These are phyloP conservation scores for Starmerella davenportii DNA, from an alignment of 805 yeast genomes.

Conservation along the genomic window DNA sequence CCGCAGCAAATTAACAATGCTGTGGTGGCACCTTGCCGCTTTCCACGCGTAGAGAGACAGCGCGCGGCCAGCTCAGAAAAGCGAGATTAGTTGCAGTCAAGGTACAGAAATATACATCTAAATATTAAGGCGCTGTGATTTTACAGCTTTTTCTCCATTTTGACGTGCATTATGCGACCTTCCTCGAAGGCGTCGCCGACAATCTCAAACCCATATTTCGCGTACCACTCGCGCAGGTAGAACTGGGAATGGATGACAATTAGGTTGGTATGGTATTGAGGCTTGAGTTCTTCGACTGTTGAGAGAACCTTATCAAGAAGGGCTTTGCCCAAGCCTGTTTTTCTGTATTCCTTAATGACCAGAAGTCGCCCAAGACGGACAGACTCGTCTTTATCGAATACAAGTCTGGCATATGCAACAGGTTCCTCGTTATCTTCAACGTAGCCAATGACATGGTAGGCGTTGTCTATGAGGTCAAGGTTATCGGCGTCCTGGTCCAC, in stretches of 20 bases:
- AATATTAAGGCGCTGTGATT: neutral
- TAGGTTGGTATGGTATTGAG: neutral
- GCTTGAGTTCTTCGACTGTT: conserved; percentile 3
- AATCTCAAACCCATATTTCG: conserved; percentile 10
- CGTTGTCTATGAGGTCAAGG: conserved; percentile 8
- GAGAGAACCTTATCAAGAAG: conserved; percentile 4
- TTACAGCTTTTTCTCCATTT: conserved; percentile 5
- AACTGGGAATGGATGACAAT: conserved; percentile 15
- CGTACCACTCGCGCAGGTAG: conserved; percentile 13
- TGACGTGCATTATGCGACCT: conserved; percentile 16
- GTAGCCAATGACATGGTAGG: conserved; percentile 10
- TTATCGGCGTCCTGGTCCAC: conserved; percentile 15
- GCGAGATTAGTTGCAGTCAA: too few species aligned
- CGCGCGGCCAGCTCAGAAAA: too few species aligned
- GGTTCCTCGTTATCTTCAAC: conserved; percentile 1
- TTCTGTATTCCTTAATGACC: conserved; percentile 6
- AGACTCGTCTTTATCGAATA: conserved; percentile 2
- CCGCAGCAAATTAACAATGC: too few species aligned
- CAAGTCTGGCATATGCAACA: conserved; percentile 8
- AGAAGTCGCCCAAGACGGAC: conserved; percentile 15
- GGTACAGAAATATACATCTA: too few species aligned
- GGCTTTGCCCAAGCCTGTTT: conserved; percentile 11
- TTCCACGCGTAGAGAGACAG: too few species aligned
- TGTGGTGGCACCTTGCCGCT: too few species aligned
- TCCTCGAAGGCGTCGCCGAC: conserved; percentile 13